Base-by-base conservation (phyloP, 2,329 filamentous ascomycete genomes). In the Alternaria novae-zelandiae region DNA sequence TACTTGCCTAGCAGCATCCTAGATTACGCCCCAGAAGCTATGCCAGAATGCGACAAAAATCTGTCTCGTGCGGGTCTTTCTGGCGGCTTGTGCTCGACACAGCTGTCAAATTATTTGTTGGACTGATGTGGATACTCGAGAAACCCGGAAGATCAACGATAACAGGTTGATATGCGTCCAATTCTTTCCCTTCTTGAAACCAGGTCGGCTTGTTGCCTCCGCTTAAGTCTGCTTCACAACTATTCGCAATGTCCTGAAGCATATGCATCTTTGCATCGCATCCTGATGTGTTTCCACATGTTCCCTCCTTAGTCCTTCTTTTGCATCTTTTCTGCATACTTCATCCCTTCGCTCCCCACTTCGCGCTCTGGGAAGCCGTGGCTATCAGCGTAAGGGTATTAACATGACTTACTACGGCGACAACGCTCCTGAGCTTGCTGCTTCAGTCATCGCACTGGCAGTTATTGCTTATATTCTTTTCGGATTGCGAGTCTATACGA, bases 321-420 rank as follows among this genome's bases (percentile, higher is more conserved):
- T 32, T 30, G n/a, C 15, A 47, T 28, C 10, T 20, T 49, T 43
- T 15, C 15, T 44, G 36, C 51, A 17, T 53, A 53, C 17, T 25
- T 36, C 21, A 47, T 46, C 11, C 44, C 36, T 32, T 11, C 10
- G 8, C 17, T 23, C 26, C 25, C 30, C 21, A 41, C 20, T 25
- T 54, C 13, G 43, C 13, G 32, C 21, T 51, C n/a, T 25, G 50
- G 26, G 41, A 61, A 28, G n/a, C 30, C 44, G 43, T 11, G 50
- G 17, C 30, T 53, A 28, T 45, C 43, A 30, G 11, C n/a, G 47
- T 28, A 43, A 43, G 53, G 49, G 41, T 21, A 54, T 5, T 30
- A 54, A 30, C 6, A 62, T 62, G 59, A 59, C 55, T 43, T 62
- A 62, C 43, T 59, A 59, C 25, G 55, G 49, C 28, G 59, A 62